Evolutionary conservation across 306 rosid genomes (phyloP).

Genomic region (Malus orientalis): DNA sequence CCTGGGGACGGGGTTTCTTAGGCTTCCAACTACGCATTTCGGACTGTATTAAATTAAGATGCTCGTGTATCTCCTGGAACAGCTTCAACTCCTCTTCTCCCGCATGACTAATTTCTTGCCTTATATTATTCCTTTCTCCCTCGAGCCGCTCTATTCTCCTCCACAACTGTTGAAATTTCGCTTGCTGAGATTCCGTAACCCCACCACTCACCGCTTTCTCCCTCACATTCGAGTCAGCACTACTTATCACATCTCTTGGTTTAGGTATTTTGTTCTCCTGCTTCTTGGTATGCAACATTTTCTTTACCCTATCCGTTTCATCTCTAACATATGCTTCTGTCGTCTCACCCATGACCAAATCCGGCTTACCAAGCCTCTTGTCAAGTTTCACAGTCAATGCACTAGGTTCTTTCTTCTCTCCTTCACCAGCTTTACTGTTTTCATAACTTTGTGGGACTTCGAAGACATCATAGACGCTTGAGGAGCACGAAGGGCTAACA

Average conservation of each 20-base stretch:
- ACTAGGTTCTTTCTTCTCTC: slow-evolving; percentile 26
- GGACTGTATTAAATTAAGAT: slow-evolving; percentile 40
- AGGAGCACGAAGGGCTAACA: slow-evolving; percentile 22
- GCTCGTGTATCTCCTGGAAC: slow-evolving; percentile 64
- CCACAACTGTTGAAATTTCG: slow-evolving; percentile 45
- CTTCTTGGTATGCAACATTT: slow-evolving; percentile 17
- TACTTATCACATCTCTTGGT: slow-evolving; percentile 21
- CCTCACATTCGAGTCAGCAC: slow-evolving; percentile 16
- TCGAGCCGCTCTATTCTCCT: slow-evolving; percentile 60
- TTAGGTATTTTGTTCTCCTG: slow-evolving; percentile 24
- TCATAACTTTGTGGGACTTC: slow-evolving; percentile 55
- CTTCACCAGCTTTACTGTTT: slow-evolving; percentile 21
- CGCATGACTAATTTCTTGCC: slow-evolving; percentile 45
- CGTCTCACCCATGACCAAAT: slow-evolving; percentile 29
- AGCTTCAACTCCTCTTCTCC: slow-evolving; percentile 55
- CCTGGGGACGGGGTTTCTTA: slow-evolving; percentile 26
- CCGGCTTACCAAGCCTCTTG: slow-evolving; percentile 40
- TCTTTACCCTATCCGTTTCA: slow-evolving; percentile 38
- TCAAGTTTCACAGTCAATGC: slow-evolving; percentile 33
- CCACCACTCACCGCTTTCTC: slow-evolving; percentile 4
- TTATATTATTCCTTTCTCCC: slow-evolving; percentile 30
- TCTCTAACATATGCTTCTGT: slow-evolving; percentile 21
- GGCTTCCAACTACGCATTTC: slow-evolving; percentile 45
- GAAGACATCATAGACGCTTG: slow-evolving; percentile 59
- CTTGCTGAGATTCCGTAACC: slow-evolving; percentile 28